These are phyloP conservation scores for Cyclotella choctawhatcheeana DNA, from an alignment of 108 stramenopile species.

Conservation along the genomic window DNA sequence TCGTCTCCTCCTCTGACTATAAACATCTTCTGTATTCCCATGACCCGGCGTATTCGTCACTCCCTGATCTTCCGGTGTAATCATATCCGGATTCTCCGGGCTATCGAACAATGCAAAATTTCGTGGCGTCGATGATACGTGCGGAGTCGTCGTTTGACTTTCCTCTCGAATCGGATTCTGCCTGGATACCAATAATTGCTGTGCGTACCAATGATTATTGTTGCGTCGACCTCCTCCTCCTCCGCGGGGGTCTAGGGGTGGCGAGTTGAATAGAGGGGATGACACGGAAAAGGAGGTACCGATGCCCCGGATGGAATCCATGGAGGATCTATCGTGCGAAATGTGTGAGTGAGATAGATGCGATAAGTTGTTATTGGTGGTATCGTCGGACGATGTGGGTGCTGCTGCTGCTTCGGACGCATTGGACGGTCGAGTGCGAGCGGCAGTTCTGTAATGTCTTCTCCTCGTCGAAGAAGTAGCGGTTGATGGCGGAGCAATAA, in stretches of 20 bases:
- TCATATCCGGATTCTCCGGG: conserved; percentile 12
- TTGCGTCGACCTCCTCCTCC: conserved; percentile 1
- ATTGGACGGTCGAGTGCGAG: not conserved
- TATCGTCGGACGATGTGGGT: not conserved
- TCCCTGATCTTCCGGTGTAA: conserved; percentile 22
- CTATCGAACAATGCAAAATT: not conserved
- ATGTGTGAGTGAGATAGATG: conserved; percentile 23
- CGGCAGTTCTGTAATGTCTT: not conserved
- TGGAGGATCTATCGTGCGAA: not conserved
- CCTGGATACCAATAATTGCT: not conserved
- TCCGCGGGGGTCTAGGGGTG: conserved; percentile 33
- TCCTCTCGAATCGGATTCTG: no score
- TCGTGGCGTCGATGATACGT: not conserved
- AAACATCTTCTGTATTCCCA: conserved; percentile 38
- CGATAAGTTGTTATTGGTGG: not conserved
- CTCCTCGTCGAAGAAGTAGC: not conserved
- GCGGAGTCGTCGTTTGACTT: not conserved
- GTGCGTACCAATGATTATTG: not conserved
- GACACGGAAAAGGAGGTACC: not conserved
- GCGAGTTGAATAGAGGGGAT: conserved; percentile 13
- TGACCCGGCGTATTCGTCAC: conserved; percentile 13
- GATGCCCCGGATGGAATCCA: conserved; percentile 11
- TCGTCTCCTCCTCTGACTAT: conserved; percentile 19
- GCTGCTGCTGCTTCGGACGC: not conserved
- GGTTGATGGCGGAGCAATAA: not conserved